phyloP scores from a whole-genome alignment of 1,284 basidiomycete species.

The Microstroma glucosiphilum region DNA sequence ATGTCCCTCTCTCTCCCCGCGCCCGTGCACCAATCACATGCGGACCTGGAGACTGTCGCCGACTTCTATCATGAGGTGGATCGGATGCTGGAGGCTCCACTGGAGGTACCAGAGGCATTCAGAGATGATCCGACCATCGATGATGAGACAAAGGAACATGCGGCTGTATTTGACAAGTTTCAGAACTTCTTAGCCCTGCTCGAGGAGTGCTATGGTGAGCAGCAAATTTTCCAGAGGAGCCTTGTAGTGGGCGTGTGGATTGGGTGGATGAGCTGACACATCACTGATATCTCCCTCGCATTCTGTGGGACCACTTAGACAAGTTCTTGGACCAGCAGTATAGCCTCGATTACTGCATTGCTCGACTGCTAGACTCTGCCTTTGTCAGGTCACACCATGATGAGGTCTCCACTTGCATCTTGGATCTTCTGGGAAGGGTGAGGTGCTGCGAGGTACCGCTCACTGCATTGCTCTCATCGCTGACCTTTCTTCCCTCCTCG shows the following conservation, averaged over 20 bases:
- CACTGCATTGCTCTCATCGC: no score
- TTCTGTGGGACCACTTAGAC: background rate
- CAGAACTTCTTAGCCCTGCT: conserved; percentile 36
- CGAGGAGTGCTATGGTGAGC: conserved; percentile 24
- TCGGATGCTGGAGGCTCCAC: background rate
- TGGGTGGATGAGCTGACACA: no score
- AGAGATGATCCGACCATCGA: background rate
- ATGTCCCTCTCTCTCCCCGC: no score
- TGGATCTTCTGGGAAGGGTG: conserved; percentile 20
- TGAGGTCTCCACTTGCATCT: conserved; percentile 22
- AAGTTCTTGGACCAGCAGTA: conserved; percentile 22
- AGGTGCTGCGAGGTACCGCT: no score
- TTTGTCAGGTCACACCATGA: conserved; percentile 25
- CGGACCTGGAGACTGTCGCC: no score
- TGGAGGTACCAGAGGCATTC: background rate
- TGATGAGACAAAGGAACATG: conserved; percentile 10
- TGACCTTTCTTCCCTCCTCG: background rate
- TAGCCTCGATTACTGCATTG: conserved; percentile 31
- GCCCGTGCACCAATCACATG: no score
- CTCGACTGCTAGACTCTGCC: conserved; percentile 26
- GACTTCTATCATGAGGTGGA: background rate
- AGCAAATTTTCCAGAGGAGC: no score
- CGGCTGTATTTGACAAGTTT: conserved; percentile 16
- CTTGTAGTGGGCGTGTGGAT: no score
- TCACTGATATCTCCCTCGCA: no score